phyloP scores from a whole-genome alignment of 2,329 filamentous ascomycete species.

The Aspergillus sp. region DNA sequence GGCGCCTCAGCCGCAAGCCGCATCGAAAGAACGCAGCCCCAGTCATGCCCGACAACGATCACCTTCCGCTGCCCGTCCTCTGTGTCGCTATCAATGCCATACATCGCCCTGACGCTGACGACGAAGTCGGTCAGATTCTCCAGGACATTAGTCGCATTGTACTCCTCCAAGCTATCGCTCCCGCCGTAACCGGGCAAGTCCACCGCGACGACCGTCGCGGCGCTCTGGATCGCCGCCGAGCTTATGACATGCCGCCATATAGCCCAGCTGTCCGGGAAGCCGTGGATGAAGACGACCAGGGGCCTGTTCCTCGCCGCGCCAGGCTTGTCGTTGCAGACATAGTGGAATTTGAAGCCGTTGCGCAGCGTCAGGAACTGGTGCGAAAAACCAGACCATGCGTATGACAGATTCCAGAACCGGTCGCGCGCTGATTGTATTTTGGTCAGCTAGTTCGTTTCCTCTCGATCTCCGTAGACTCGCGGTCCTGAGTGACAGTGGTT shows the following conservation, averaged over 20 bases:
- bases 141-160: slow-evolving; percentile 43
- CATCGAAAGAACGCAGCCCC: slow-evolving; percentile 45
- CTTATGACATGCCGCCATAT: slow-evolving; percentile 44
- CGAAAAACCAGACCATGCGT: slow-evolving; percentile 36
- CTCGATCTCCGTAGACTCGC: background rate
- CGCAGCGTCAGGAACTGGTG: slow-evolving; percentile 45
- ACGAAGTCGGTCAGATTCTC: slow-evolving; percentile 48
- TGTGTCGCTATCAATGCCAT: slow-evolving; percentile 27
- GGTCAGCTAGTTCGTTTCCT: background rate
- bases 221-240: slow-evolving; percentile 27
- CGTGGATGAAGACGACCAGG: slow-evolving; percentile 48
- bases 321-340: slow-evolving; percentile 37
- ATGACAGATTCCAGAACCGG: slow-evolving; percentile 46
- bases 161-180: slow-evolving; percentile 43
- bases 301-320: slow-evolving; percentile 18
- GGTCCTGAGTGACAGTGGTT: too few relatives aligned
- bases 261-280: slow-evolving; percentile 51
- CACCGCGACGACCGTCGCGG: slow-evolving; percentile 43
- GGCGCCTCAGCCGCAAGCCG: slow-evolving; percentile 51
- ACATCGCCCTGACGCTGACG: slow-evolving; percentile 40
- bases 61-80: slow-evolving; percentile 32
- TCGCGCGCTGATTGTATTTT: slow-evolving; percentile 35
- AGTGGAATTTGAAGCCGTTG: slow-evolving; percentile 46
- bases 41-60: slow-evolving; percentile 46
- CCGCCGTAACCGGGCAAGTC: slow-evolving; percentile 53